A percentile compares a stretch with the other conserved stretches of the same genome.
These are phyloP conservation scores for Pichia sp. DNA, from an alignment of 1,139 yeast species.

Conservation along the genomic window DNA sequence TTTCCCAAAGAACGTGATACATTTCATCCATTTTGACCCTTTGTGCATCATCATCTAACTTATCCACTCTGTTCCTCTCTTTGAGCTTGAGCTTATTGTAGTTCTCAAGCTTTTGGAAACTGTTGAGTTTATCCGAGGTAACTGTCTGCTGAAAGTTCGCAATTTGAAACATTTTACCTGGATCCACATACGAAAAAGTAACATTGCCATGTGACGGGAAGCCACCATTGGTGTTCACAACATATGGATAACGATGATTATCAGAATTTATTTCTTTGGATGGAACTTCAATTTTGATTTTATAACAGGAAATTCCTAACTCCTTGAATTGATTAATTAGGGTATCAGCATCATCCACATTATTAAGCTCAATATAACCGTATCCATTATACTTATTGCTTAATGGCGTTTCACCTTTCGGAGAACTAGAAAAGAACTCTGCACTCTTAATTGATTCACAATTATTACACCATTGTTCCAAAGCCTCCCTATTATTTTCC, in stretches of 20 bases:
- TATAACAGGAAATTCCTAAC: slow-evolving; percentile 21
- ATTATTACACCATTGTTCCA: slow-evolving; percentile 21
- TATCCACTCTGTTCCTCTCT: slow-evolving; percentile 1
- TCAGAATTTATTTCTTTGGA: slow-evolving; percentile 8
- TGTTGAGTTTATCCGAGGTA: slow-evolving; percentile 13
- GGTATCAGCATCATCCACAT: slow-evolving; percentile 20
- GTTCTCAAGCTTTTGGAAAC: slow-evolving; percentile 7
- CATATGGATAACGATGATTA: slow-evolving; percentile 12
- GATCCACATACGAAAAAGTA: slow-evolving; percentile 20
- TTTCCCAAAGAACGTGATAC: slow-evolving; percentile 19
- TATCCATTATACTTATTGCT: slow-evolving; percentile 18
- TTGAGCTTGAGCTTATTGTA: slow-evolving; percentile 8
- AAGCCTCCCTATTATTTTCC: slow-evolving; percentile 14
- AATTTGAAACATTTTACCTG: slow-evolving; percentile 22
- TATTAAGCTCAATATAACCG: slow-evolving; percentile 24
- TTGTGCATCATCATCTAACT: slow-evolving; percentile 1
- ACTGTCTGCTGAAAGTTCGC: slow-evolving; percentile 21
- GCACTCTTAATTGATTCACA: slow-evolving; percentile 21
- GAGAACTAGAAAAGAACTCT: slow-evolving; percentile 20
- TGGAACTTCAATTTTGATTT: slow-evolving; percentile 23
- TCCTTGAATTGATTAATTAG: slow-evolving; percentile 17
- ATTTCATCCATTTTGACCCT: slow-evolving; percentile 14
- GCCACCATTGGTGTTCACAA: background rate
- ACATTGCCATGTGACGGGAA: slow-evolving; percentile 6
- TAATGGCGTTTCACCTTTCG: slow-evolving; percentile 5